Conservation (phyloP, 2,329 filamentous ascomycete genomes). For the Cladosporium austrohemisphaericum region DNA sequence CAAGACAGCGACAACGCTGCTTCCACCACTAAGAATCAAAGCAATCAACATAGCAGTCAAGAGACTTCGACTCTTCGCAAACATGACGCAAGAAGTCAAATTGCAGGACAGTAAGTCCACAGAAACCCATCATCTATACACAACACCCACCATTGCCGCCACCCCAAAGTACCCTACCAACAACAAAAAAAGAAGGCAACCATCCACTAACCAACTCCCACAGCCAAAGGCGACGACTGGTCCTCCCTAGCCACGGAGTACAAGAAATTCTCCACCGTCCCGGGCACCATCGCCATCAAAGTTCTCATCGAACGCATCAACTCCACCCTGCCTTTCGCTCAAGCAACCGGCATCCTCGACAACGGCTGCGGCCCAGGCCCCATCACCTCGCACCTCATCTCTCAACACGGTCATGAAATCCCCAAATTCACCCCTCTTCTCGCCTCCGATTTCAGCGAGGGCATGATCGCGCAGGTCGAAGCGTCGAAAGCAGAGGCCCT, state of each 20-base stretch:
- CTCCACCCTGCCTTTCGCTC: slow-evolving; percentile 23
- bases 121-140: not conserved
- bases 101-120: slow-evolving; percentile 8
- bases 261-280: slow-evolving; percentile 20
- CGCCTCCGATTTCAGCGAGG: slow-evolving; percentile 30
- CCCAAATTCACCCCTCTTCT: slow-evolving; percentile 21
- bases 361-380: slow-evolving; percentile 33
- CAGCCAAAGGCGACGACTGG: slow-evolving; percentile 26
- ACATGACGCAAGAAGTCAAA: not conserved
- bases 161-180: not conserved
- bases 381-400: slow-evolving; percentile 25
- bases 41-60: not conserved
- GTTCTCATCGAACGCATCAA: slow-evolving; percentile 26
- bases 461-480: slow-evolving; percentile 28
- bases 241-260: slow-evolving; percentile 22
- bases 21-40: no score
- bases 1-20: no score
- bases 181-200: no score
- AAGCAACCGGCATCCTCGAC: slow-evolving; percentile 31
- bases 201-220: not conserved
- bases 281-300: slow-evolving; percentile 20
- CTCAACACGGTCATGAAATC: slow-evolving; percentile 22
- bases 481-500: slow-evolving; percentile 10
- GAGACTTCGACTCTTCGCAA: not conserved
- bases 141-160: not conserved